Base-by-base conservation (phyloP, 139 green algal species). In the Edaphochlamys debaryana region DNA sequence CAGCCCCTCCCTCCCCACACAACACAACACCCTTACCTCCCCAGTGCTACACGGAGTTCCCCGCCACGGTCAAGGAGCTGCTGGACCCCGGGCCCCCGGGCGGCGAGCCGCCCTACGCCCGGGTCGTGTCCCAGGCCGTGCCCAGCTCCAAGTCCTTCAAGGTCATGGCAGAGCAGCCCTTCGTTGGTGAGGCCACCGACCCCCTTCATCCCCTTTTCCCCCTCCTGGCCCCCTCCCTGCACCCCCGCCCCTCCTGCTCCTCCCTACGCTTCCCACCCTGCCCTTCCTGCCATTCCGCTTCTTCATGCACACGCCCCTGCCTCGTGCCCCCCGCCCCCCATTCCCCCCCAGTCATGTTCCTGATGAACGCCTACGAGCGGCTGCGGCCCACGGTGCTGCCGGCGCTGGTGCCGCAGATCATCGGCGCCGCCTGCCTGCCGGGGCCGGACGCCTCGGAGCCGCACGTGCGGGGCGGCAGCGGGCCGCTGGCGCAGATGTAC, bases 111-210 rank as follows among this genome's bases (percentile, higher is more conserved):
- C 82, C 78, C 15, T 88, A 68, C 85, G 82, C 64, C 4, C 76
- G 45, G 73, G 30, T 77, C 29, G 69, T 78, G 42, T 71, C 69
- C 25, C 73, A 91, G 37, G 80, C 88, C 40, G 60, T 90, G 3
- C 87, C 91, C 9, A 87, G 85, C 36, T 37, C 27, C 41, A 74
- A 84, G 5, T 97, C 92, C 5, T 97, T 98, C 92, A 97, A 96
- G 86, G 85, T 98, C n/a, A 82, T 98, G 8, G 91, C 89, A 11
- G 96, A 99, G 86, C 94, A 87, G 78, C 95, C 96, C 0, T 79
- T 98, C 36, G 91, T 95, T 50, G 91, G 93, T 95, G 80, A 52
- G 56, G 82, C 25, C 63, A 30, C 34, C 30, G 22, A 13, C 45
- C 11, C 11, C 45, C 45, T 13, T 54, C 13, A 54, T 22, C 45